phyloP scores from a whole-genome alignment of 2,329 filamentous ascomycete species.

The Aspergillus luchuensis region DNA sequence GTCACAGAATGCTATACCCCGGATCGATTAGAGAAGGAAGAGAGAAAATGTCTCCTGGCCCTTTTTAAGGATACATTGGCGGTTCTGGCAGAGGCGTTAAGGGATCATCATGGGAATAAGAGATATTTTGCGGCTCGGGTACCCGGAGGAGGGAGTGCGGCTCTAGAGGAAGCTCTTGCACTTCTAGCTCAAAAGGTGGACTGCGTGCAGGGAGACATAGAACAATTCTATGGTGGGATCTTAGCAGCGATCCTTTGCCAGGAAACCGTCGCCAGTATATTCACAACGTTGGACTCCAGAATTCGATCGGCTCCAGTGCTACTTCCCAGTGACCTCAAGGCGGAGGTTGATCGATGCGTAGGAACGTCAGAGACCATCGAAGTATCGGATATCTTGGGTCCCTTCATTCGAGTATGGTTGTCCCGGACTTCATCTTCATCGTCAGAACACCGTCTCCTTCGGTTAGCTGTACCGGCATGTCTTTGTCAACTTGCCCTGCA shows the following conservation, averaged over 20 bases:
- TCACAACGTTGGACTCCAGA: slow-evolving; percentile 47
- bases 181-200: slow-evolving; percentile 64
- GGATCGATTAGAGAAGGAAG: slow-evolving; percentile 59
- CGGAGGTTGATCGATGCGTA: slow-evolving; percentile 39
- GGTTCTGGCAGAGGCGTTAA: slow-evolving; percentile 73
- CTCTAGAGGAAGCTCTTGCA: slow-evolving; percentile 69
- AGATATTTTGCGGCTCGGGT: slow-evolving; percentile 80
- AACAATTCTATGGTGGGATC: slow-evolving; percentile 81
- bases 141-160: slow-evolving; percentile 75
- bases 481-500: slow-evolving; percentile 60
- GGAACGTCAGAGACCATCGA: slow-evolving; percentile 47
- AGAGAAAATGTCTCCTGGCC: slow-evolving; percentile 68
- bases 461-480: slow-evolving; percentile 65
- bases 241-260: slow-evolving; percentile 80
- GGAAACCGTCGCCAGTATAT: slow-evolving; percentile 70
- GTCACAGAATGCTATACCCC: slow-evolving; percentile 74
- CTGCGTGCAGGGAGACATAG: slow-evolving; percentile 55
- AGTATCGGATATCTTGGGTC: slow-evolving; percentile 42
- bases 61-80: slow-evolving; percentile 60
- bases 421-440: slow-evolving; percentile 60
- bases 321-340: slow-evolving; percentile 28
- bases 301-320: slow-evolving; percentile 20
- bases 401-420: slow-evolving; percentile 53
- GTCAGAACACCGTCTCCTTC: slow-evolving; percentile 33
- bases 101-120: slow-evolving; percentile 80